Evolutionary conservation across 345 rosid species (phyloP), one percentile per base, ranked within the genome.

Genomic region (Dimocarpus longan): DNA sequence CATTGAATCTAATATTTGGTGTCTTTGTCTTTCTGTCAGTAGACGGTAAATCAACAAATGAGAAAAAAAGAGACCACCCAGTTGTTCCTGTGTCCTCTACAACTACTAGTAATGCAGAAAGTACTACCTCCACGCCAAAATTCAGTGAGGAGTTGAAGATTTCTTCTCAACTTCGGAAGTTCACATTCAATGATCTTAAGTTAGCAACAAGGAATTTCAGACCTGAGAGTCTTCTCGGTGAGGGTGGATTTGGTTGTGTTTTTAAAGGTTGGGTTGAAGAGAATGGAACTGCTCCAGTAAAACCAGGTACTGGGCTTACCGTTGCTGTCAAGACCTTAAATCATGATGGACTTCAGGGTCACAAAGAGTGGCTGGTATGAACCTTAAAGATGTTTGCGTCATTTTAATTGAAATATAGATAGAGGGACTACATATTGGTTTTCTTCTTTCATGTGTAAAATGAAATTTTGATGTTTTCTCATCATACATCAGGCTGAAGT

Each of bases 261-360:
- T 94, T 92, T 73, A 94, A 94, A 84, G 98, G 97, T 70, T 94
- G 96, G 97, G 93, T 95, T 19, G 96, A 89, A 78, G 98, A 95
- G 81, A 90, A 89, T 78, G 98, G 98, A 79, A 92, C 98, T 46
- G 91, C 97, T 73, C 94, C 98, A 0, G 97, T 90, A 73, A 95
- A 93, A 87, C 98, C 97, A 54, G 98, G 98, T 37, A 89, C 92
- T 0, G 98, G 98, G 37, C 89, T 95, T 46, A 90, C 98, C 3
- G 98, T 95, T 80, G 98, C 98, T 0, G 93, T 93, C 50, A 95
- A 95, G 82, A 95, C 95, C 50, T 88, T 93, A n/a, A 95, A 95
- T 75, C 91, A 89, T 50, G 98, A 93, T 82, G 98, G 98, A 78
- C 92, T 95, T 80, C 98, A 95, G 89, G 98, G 98, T 85, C 98